These are phyloP conservation scores for Phytophthora meadii DNA, from an alignment of 352 stramenopile species.

Conservation along the genomic window DNA sequence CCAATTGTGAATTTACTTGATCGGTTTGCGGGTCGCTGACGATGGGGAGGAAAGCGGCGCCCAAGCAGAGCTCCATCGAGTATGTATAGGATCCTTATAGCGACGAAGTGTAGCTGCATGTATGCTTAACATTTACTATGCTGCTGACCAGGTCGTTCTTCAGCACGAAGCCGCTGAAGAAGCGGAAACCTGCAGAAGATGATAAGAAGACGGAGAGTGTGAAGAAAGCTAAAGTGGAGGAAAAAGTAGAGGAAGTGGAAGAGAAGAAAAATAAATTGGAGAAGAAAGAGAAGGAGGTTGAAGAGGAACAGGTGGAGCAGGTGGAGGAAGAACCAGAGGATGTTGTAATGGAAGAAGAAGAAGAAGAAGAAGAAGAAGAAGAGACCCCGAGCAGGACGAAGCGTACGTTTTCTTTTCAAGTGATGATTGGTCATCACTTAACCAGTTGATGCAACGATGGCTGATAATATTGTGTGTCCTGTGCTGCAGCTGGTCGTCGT, in stretches of 20 bases:
- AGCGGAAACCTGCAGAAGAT: constrained; percentile 35
- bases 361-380: constrained; percentile 8
- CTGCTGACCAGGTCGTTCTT: constrained; percentile 62
- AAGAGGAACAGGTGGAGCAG: constrained; percentile 18
- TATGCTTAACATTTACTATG: neutral
- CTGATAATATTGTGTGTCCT: constrained; percentile 1
- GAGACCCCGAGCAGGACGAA: constrained; percentile 40
- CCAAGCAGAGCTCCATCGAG: constrained; percentile 74
- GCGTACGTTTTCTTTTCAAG: constrained; percentile 31
- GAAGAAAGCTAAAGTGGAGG: constrained; percentile 34
- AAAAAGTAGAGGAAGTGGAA: constrained; percentile 27
- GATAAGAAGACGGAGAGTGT: constrained; percentile 11
- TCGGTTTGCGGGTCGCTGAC: neutral
- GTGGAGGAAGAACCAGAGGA: constrained; percentile 36
- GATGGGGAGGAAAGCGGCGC: constrained; percentile 41
- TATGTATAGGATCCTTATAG: constrained; percentile 27
- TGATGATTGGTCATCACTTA: no score
- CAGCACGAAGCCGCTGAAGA: constrained; percentile 32
- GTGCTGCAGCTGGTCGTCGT: constrained; percentile 53
- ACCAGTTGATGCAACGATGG: no score
- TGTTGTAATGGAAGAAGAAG: constrained; percentile 33
- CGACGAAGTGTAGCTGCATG: neutral
- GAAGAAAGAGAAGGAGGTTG: constrained; percentile 14
- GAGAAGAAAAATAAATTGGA: constrained; percentile 31
- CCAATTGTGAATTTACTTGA: no score